Base-by-base conservation (phyloP, 2,329 filamentous ascomycete genomes). In the Epichloe sp. region DNA sequence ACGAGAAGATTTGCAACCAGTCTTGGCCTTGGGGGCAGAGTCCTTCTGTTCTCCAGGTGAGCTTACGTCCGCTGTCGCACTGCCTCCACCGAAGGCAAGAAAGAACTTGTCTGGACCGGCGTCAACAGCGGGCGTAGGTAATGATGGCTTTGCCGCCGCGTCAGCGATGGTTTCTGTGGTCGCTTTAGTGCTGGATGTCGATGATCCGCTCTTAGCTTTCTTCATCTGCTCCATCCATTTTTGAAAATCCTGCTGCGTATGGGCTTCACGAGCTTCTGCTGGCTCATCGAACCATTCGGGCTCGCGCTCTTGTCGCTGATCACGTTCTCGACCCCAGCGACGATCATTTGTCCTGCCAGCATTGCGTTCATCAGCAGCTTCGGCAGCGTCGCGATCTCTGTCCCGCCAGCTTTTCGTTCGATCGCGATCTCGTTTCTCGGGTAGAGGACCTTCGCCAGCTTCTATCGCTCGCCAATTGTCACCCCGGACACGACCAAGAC, bases 161-260 rank as follows among this genome's bases (percentile, higher is more conserved):
- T 78, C 76, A 41, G 63, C 55, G 15, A 62, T 60, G 21, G 67
- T 59, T 34, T 68, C 70, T 17, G 66, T 52, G 44, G 66, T 60
- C 17, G 68, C 60, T 4, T 64, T 52, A 37, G 60, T 54, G 14
- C 59, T 53, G 5, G 67, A 59, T 46, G 58, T 31, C 19, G 53
- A 45, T 17, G 52, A 50, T 38, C 49, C 65, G 53, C 63, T 69
- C 59, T 75, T 79, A 55, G 79, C 77, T 40, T 82, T 82, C 66
- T 86, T 91, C 88, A 94, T 94, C 56, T 77, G 78, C 59, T 94
- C 88, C 76, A 95, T 95, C 82, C 91, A 96, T 58, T 87, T 87
- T 69, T 94, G 85, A 66, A 96, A 94, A 58, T 96, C 90, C 62
- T 94, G 89, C 60, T 88, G 84, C 1, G 89, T 95, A 59, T 88